Conservation (phyloP, 2,329 filamentous ascomycete genomes). For the Nemania sp. region DNA sequence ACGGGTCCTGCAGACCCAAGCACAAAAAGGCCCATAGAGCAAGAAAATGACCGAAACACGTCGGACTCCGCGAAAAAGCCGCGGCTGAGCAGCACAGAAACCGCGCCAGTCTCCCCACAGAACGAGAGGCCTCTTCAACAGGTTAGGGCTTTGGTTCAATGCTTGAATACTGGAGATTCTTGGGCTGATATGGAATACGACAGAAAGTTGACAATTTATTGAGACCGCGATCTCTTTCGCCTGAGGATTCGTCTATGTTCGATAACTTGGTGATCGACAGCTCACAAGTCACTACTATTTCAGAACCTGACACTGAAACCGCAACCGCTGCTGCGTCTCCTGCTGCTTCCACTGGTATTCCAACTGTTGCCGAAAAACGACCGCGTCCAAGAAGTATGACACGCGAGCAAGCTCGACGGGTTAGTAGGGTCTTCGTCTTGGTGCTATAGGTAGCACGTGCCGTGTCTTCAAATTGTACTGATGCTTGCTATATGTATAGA, state of each 20-base stretch:
- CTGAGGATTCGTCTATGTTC: conserved; percentile 54
- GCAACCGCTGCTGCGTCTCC: not conserved
- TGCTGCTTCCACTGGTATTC: not conserved
- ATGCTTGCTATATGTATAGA: conserved; percentile 44
- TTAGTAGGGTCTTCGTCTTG: conserved; percentile 35
- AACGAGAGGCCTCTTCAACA: conserved; percentile 11
- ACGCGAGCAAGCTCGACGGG: conserved; percentile 57
- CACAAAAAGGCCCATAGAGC: conserved; percentile 29
- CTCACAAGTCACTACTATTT: conserved; percentile 53
- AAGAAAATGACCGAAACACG: conserved; percentile 12
- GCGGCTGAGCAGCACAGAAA: conserved; percentile 22
- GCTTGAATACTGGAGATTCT: not conserved
- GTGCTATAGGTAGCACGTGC: not conserved
- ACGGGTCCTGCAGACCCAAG: conserved; percentile 5
- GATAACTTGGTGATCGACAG: conserved; percentile 52
- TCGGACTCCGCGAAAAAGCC: conserved; percentile 30
- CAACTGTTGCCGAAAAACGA: conserved; percentile 26
- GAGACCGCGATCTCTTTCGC: conserved; percentile 38
- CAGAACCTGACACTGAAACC: conserved; percentile 49
- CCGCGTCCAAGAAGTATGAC: conserved; percentile 43
- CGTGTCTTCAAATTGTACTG: conserved; percentile 3
- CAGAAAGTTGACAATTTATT: conserved; percentile 14
- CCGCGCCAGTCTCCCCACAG: not conserved
- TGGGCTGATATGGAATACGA: conserved; percentile 22
- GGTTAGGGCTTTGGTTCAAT: conserved; percentile 10